Conservation (phyloP, 2,329 filamentous ascomycete genomes). For the Fusarium circinatum region DNA sequence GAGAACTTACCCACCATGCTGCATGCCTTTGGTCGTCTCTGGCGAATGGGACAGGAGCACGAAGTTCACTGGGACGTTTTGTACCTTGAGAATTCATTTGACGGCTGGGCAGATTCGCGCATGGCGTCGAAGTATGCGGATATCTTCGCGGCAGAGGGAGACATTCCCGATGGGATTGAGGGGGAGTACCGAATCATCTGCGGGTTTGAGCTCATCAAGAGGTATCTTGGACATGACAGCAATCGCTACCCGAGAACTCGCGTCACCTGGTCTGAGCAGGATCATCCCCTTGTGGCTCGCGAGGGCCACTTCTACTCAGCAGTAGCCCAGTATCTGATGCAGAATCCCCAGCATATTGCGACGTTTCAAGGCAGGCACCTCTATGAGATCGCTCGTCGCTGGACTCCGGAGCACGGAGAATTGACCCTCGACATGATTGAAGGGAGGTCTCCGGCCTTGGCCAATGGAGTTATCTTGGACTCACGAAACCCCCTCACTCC, state of each 20-base stretch:
- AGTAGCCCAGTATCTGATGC: fast-evolving
- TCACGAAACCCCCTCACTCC: fast-evolving
- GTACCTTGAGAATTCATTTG: fast-evolving
- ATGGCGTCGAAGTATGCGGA: background rate
- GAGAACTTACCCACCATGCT: background rate
- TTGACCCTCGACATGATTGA: background rate
- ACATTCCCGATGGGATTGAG: fast-evolving
- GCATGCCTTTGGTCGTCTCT: background rate
- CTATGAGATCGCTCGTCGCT: background rate
- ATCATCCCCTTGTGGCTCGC: background rate
- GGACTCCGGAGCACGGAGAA: fast-evolving
- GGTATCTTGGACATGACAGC: background rate
- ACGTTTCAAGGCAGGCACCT: too few species aligned
- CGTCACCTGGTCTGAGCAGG: background rate
- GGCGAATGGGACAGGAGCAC: fast-evolving
- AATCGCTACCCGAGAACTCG: background rate
- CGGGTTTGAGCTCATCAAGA: fast-evolving
- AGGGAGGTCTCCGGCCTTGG: fast-evolving
- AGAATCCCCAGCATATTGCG: background rate
- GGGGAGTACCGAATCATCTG: background rate
- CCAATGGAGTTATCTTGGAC: fast-evolving
- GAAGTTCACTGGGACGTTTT: background rate
- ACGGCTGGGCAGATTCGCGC: background rate
- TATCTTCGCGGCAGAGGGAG: background rate
- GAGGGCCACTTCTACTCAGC: background rate